Conservation (phyloP, 73 alveolate species). For the Tetrahymena elliotti region DNA sequence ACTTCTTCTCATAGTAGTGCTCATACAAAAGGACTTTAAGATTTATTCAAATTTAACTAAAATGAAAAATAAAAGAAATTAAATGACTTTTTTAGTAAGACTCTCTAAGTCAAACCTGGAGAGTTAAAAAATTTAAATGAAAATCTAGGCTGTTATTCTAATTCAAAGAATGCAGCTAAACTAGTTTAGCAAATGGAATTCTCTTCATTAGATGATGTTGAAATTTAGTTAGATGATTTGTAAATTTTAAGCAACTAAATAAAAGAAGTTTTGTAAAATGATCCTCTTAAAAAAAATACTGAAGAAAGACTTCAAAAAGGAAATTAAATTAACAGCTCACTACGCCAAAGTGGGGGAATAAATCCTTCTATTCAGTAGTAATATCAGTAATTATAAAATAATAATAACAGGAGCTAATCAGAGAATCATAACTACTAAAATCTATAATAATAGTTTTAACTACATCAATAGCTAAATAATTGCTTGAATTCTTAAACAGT, state of each 20-base stretch:
- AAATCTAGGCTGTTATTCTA: neutral
- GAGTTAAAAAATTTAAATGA: neutral
- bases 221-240: neutral
- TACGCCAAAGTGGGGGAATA: neutral
- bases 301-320: neutral
- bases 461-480: neutral
- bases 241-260: neutral
- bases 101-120: neutral
- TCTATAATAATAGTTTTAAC: neutral
- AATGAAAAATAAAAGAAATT: neutral
- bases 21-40: neutral
- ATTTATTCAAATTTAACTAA: neutral
- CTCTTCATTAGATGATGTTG: neutral
- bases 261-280: neutral
- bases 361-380: neutral
- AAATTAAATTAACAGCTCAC: neutral
- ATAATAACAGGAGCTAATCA: neutral
- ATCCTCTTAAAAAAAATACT: neutral
- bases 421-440: neutral
- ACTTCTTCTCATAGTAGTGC: neutral
- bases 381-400: neutral
- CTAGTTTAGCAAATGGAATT: neutral
- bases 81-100: neutral
- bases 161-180: neutral
- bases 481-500: neutral